Conservation (phyloP, 371 early-diverging fungal genomes). For the Mortierella sp. region DNA sequence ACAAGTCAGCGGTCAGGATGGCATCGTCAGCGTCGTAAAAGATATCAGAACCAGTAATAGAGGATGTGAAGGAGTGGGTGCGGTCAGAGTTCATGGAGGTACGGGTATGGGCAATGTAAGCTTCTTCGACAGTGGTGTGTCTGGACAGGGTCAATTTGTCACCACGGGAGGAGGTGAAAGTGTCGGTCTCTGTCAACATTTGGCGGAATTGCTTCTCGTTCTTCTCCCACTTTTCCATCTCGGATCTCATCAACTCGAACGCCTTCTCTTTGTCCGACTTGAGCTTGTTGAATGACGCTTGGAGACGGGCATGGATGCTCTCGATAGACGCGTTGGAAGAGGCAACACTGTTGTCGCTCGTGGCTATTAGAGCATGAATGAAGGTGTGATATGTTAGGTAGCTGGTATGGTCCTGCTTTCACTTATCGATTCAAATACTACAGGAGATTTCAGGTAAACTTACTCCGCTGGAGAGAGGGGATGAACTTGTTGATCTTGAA, state of each 20-base stretch:
- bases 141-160: slow-evolving; percentile 33
- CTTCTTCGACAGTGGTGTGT: slow-evolving; percentile 39
- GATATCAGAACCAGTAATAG: slow-evolving; percentile 44
- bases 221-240: slow-evolving; percentile 59
- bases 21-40: slow-evolving; percentile 57
- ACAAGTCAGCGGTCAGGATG: slow-evolving; percentile 47
- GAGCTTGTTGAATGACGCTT: slow-evolving; percentile 39
- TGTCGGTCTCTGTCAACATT: slow-evolving; percentile 44
- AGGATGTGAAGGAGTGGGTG: slow-evolving; percentile 49
- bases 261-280: slow-evolving; percentile 56
- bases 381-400: background rate
- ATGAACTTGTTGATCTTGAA: slow-evolving; percentile 47
- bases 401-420: background rate
- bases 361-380: slow-evolving; percentile 21
- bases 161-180: slow-evolving; percentile 19
- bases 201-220: slow-evolving; percentile 54
- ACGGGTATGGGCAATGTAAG: slow-evolving; percentile 30
- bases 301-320: slow-evolving; percentile 38
- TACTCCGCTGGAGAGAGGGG: slow-evolving; percentile 36
- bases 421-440: background rate
- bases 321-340: slow-evolving; percentile 29
- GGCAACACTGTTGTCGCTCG: slow-evolving; percentile 44
- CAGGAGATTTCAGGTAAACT: background rate
- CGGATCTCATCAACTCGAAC: slow-evolving; percentile 53
- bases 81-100: slow-evolving; percentile 45